Evolutionary conservation across 495 filamentous ascomycete species (phyloP), one percentile per base, ranked within the genome.

Genomic region (Penicillium longicatenatum): DNA sequence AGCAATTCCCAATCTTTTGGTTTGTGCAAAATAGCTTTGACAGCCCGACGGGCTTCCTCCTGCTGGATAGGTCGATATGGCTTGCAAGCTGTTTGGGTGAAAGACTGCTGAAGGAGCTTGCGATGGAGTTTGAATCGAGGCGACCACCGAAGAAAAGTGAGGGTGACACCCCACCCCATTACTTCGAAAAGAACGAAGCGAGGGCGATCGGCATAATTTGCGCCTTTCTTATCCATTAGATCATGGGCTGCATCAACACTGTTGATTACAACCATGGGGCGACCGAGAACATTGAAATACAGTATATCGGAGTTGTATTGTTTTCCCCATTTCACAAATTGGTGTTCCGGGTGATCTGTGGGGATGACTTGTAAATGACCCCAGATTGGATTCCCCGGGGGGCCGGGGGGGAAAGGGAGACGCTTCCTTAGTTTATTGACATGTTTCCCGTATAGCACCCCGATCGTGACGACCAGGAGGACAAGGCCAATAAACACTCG

Each of bases 81-180:
- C n/a, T 57, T 59, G 31, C 61, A 63, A 1, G 52, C 56, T 3
- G 57, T 56, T 12, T 50, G 56, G 19, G 61, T 63, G 19, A 63
- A 59, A 2, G 61, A 50, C 71, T 73, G 51, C 57, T 80, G 74
- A 3, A 81, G 61, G 7, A 77, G 59, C 10, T 70, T 70, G 2
- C 79, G 73, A 50, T 82, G 78, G 10, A 79, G 61, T 6, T 71
- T 70, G 52, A 76, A 79, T 21, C 73, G 72, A 0, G 76, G 72
- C 1, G 76, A 75, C 69, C 74, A 80, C 0, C 61, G 39, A 65
- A 80, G 72, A 60, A 79, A 79, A 21, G 79, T 81, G 35, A 82
- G 57, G 4, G 61, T 63, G 26, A 63, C 44, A 20, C 61, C 61
- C 61, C 61, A 63, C 37, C 61, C 61, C 61, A 63, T 63, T 1